Conservation (phyloP, 805 yeast species). For the Pichia thaimueangensis region DNA sequence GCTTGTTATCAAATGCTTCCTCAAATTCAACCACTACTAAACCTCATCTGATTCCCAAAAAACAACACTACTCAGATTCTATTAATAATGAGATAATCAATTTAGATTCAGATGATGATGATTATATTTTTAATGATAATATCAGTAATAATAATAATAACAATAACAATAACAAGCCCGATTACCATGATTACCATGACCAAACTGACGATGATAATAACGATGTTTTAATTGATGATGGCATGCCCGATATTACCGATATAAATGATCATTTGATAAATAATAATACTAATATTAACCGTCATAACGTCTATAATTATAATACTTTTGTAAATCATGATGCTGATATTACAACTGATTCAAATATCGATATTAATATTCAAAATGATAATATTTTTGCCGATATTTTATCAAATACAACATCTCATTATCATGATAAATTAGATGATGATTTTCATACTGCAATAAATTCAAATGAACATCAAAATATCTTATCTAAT, state of each 20-base stretch:
- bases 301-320: no score
- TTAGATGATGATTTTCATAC: background rate
- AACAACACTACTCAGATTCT: slow-evolving; percentile 7
- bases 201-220: slow-evolving; percentile 5
- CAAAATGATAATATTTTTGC: background rate
- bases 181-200: background rate
- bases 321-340: no score
- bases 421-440: no score
- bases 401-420: no score
- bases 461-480: background rate
- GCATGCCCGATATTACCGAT: background rate
- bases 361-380: no score
- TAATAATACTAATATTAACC: background rate
- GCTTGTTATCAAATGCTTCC: slow-evolving; percentile 10
- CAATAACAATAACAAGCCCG: background rate
- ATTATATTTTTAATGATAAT: slow-evolving; percentile 25
- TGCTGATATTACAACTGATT: no score
- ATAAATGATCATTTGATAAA: background rate
- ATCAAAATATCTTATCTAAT: no score
- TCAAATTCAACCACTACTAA: slow-evolving; percentile 5
- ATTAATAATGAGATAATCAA: slow-evolving; percentile 28
- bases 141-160: slow-evolving; percentile 3
- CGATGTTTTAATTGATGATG: background rate
- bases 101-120: slow-evolving; percentile 38
- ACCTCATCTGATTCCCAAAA: slow-evolving; percentile 12